Base-by-base conservation (phyloP, 139 green algal genomes). In the Pleodorina starrii region DNA sequence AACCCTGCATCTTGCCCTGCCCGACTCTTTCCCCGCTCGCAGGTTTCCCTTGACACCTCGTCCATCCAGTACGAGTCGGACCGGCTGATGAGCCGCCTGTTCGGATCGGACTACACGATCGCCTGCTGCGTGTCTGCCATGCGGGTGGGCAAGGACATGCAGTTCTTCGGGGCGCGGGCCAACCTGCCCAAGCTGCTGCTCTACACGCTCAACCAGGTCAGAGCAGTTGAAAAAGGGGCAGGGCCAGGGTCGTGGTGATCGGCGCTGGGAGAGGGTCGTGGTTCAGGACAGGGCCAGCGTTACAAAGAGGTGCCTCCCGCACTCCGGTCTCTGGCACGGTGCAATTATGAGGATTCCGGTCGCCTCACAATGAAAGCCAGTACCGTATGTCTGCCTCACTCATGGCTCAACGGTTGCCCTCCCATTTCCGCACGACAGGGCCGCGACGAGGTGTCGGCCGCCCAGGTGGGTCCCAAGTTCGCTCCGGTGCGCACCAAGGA, bases 81-180 rank as follows among this genome's bases (percentile, higher is more conserved):
- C 85, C 40, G 77, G 38, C 84, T 97, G 48, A 96, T 97, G 94
- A 86, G 89, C 75, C 46, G n/a, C 38, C 85, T 94, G 73, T 96
- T 96, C 76, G 93, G 93, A 35, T 90, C 42, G 50, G 95, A 97
- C 94, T 96, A 96, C 90, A 90, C 82, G 75, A 97, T 97, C 59
- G 94, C 95, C 5, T 97, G 95, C 92, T 97, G 95, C 89, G 95
- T 97, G 29, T 93, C 79, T 5, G 95, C 94, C 35, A 97, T 97
- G 95, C 89, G 94, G 27, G 85, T 95, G 36, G 95, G 95, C 84
- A 95, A 96, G 85, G 93, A 96, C 89, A 96, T 97, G 94, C 95
- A 97, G 90, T 96, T 94, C 90, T 96, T 96, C 42, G 94, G 95
- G 23, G 95, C 94, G 46, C 93, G 95, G 32, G 92, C 90, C 94